These are phyloP conservation scores for Coprinopsis marcescibilis DNA, from an alignment of 768 basidiomycete species.

Conservation along the genomic window DNA sequence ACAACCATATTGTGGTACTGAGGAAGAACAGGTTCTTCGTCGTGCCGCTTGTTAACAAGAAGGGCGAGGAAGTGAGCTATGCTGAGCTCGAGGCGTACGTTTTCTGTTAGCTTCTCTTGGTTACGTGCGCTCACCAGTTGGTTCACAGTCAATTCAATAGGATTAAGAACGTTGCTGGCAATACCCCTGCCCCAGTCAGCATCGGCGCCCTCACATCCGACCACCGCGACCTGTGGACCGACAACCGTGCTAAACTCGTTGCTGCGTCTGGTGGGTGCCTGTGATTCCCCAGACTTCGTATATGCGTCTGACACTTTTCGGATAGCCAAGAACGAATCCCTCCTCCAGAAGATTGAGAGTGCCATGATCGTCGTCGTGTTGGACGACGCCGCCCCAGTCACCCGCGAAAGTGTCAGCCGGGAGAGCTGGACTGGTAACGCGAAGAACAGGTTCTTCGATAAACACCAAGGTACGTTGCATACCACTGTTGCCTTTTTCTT, in stretches of 20 bases:
- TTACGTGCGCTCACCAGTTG: slow-evolving; percentile 1
- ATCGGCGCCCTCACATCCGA: slow-evolving; percentile 86
- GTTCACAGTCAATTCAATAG: slow-evolving; percentile 55
- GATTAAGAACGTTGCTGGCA: slow-evolving; percentile 61
- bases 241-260: slow-evolving; percentile 60
- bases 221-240: slow-evolving; percentile 86
- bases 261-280: slow-evolving; percentile 38
- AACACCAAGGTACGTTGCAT: slow-evolving; percentile 79
- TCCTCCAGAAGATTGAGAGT: slow-evolving; percentile 79
- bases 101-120: slow-evolving; percentile 1
- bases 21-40: slow-evolving; percentile 90
- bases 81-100: slow-evolving; percentile 65
- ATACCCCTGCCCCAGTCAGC: slow-evolving; percentile 32
- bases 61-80: slow-evolving; percentile 68
- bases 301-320: slow-evolving; percentile 13
- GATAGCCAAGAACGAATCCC: slow-evolving; percentile 47
- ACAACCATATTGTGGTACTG: slow-evolving; percentile 88
- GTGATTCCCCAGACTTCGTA: background rate
- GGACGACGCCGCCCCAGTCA: slow-evolving; percentile 77
- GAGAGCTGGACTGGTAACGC: slow-evolving; percentile 87
- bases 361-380: slow-evolving; percentile 84
- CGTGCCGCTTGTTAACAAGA: slow-evolving; percentile 59
- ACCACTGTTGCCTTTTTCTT: too few species aligned
- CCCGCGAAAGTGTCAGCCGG: slow-evolving; percentile 79
- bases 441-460: slow-evolving; percentile 91